Conservation (phyloP, 306 rosid genomes). For the Echinosophora koreensis region DNA sequence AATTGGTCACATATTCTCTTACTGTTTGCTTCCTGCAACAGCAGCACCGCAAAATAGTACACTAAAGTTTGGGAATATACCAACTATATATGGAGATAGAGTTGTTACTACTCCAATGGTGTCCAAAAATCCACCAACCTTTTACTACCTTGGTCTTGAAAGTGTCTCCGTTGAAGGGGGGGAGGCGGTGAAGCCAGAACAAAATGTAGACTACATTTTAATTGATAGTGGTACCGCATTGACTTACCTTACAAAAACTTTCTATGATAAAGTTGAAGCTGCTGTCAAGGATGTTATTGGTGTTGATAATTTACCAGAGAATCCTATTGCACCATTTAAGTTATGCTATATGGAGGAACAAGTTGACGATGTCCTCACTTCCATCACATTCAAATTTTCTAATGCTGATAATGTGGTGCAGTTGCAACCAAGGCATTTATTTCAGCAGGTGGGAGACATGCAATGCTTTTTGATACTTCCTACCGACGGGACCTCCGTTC, state of each 20-base stretch:
- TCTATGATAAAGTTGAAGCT: not conserved
- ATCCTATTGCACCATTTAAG: not conserved
- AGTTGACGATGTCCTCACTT: too few species aligned
- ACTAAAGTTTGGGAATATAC: not conserved
- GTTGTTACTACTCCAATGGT: conserved; percentile 27
- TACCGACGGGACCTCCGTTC: not conserved
- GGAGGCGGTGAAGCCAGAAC: not conserved
- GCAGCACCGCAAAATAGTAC: not conserved
- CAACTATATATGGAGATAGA: not conserved
- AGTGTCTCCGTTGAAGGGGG: conserved; percentile 5
- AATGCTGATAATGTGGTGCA: not conserved
- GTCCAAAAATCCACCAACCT: not conserved
- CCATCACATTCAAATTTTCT: conserved; percentile 10
- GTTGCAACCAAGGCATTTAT: not conserved
- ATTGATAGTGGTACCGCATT: conserved; percentile 12
- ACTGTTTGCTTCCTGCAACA: conserved; percentile 31
- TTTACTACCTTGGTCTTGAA: conserved; percentile 22
- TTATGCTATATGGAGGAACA: not conserved
- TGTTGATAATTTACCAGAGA: not conserved
- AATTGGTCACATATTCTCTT: conserved; percentile 23
- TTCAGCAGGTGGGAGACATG: not conserved
- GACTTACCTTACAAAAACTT: not conserved
- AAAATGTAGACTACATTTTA: not conserved
- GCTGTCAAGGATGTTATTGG: not conserved
- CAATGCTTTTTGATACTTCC: not conserved